Percentiles rank a stretch among this genome's conserved stretches.
phyloP scores from a whole-genome alignment of 129 eudicot species.

The Scalesia atractyloides region DNA sequence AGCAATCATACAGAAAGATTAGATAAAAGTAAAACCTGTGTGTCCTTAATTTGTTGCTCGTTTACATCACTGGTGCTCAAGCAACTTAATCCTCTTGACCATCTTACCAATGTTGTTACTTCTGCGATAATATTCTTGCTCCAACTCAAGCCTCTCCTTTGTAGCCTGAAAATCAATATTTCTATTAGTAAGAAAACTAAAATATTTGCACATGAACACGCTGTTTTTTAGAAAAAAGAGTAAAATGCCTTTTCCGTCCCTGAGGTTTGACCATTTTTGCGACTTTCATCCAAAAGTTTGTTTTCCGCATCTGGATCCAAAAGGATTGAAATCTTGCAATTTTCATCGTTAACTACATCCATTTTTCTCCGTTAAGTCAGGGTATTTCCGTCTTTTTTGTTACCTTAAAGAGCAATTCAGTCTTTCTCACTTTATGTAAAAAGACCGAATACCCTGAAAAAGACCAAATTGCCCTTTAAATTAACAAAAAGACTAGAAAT shows the following conservation, averaged over 20 bases:
- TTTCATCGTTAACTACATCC: too few relatives aligned
- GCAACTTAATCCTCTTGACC: slow-evolving; percentile 44
- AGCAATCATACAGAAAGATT: slow-evolving; percentile 9
- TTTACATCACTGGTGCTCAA: slow-evolving; percentile 61
- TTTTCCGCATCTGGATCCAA: too few relatives aligned
- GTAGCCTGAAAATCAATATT: slow-evolving; percentile 53
- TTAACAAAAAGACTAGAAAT: too few relatives aligned
- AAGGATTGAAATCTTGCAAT: too few relatives aligned
- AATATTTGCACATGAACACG: neutral
- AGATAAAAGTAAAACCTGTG: slow-evolving; percentile 57
- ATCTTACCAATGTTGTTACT: slow-evolving; percentile 43
- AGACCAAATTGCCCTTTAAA: too few relatives aligned
- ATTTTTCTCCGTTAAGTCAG: too few relatives aligned
- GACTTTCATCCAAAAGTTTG: too few relatives aligned
- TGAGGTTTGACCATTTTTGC: too few relatives aligned
- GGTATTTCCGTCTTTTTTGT: too few relatives aligned
- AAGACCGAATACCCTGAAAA: too few relatives aligned
- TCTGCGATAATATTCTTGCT: slow-evolving; percentile 52
- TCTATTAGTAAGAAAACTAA: slow-evolving; percentile 16
- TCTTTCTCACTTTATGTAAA: too few relatives aligned
- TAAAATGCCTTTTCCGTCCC: neutral
- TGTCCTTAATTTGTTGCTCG: slow-evolving; percentile 66
- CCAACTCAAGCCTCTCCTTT: slow-evolving; percentile 64
- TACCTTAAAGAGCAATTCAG: too few relatives aligned
- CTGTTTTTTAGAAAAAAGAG: neutral